phyloP scores from a whole-genome alignment of 2,329 filamentous ascomycete species.

The Fusarium papillatum region DNA sequence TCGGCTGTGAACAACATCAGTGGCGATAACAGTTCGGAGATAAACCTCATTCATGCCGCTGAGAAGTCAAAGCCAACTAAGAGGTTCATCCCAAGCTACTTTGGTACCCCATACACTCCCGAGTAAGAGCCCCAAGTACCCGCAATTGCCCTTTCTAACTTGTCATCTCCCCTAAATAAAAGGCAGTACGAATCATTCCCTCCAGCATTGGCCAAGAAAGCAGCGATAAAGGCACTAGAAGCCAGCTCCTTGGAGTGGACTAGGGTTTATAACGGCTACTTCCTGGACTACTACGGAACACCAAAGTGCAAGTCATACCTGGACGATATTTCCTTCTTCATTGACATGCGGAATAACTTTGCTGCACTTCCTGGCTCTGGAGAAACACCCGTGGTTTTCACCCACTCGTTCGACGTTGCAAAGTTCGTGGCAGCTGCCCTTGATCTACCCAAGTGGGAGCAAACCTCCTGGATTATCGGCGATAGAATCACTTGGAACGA shows the following conservation, averaged over 20 bases:
- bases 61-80: constrained; percentile 53
- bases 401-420: constrained; percentile 60
- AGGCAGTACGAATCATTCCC: neutral
- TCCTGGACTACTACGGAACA: constrained; percentile 7
- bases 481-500: constrained; percentile 60
- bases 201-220: neutral
- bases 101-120: constrained; percentile 46
- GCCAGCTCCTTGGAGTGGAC: constrained; percentile 7
- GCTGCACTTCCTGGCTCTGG: constrained; percentile 3
- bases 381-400: neutral
- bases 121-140: neutral
- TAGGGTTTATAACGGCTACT: constrained; percentile 2
- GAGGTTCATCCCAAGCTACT: constrained; percentile 59
- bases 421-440: constrained; percentile 57
- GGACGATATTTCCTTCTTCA: constrained; percentile 35
- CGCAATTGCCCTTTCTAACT: neutral
- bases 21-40: constrained; percentile 18
- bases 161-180: neutral
- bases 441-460: constrained; percentile 58
- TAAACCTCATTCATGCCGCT: constrained; percentile 60
- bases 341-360: constrained; percentile 53
- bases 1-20: constrained; percentile 52
- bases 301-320: constrained; percentile 1
- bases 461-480: constrained; percentile 49
- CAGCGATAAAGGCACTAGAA: neutral